Evolutionary conservation across 192 early-diverging fungal genomes (phyloP).

Genomic region (Chytriomyces hyalinus): DNA sequence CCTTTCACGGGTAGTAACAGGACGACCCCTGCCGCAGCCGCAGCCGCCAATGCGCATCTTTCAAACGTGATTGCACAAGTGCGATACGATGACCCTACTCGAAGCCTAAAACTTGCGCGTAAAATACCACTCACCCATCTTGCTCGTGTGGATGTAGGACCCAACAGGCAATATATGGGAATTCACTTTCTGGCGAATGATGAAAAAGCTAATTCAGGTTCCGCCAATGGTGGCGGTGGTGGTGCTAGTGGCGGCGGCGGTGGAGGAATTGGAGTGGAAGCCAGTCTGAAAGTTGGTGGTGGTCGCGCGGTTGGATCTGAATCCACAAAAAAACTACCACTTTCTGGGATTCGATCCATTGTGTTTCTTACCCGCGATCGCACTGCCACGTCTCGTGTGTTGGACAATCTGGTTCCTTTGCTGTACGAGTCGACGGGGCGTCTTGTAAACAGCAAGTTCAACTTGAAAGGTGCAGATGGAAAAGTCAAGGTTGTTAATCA

Average conservation of each 20-base stretch:
- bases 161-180: slow-evolving; percentile 52
- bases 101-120: slow-evolving; percentile 40
- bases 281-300: slow-evolving; percentile 38
- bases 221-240: neutral
- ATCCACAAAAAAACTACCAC: slow-evolving; percentile 1
- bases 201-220: neutral
- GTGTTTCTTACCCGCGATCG: slow-evolving; percentile 50
- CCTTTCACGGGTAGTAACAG: slow-evolving; percentile 18
- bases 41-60: slow-evolving; percentile 6
- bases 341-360: slow-evolving; percentile 35
- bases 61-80: slow-evolving; percentile 36
- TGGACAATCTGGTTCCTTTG: slow-evolving; percentile 39
- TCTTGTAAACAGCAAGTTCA: neutral
- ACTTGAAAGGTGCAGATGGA: slow-evolving; percentile 25
- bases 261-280: slow-evolving; percentile 23
- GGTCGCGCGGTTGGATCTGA: neutral
- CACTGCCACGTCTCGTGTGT: slow-evolving; percentile 33
- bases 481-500: slow-evolving; percentile 45
- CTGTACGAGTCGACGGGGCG: slow-evolving; percentile 16
- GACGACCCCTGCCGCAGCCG: neutral
- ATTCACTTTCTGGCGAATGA: slow-evolving; percentile 43
- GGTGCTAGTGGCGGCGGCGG: neutral
- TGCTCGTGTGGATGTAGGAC: slow-evolving; percentile 57
- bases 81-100: slow-evolving; percentile 47
- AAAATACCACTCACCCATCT: slow-evolving; percentile 35